Evolutionary conservation across 1,284 basidiomycete genomes (phyloP).

Genomic region (Schizopora paradoxa): DNA sequence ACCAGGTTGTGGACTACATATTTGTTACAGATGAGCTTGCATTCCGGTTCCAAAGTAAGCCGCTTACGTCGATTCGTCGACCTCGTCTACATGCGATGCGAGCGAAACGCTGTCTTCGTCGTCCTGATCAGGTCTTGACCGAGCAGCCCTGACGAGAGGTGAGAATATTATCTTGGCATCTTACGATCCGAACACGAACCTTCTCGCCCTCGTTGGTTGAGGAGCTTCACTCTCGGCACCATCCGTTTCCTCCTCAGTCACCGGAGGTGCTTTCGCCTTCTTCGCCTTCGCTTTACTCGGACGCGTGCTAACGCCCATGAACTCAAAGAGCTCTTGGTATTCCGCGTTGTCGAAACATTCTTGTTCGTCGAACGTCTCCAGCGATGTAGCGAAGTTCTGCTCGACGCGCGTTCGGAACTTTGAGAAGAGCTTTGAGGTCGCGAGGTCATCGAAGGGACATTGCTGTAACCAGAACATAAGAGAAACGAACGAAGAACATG

Average conservation of each 20-base stretch:
- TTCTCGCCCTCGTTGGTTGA: not conserved
- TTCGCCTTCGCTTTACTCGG: not conserved
- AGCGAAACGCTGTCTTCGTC: no score
- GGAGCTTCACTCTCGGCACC: not conserved
- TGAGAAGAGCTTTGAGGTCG: conserved; percentile 13
- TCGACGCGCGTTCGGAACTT: conserved; percentile 15
- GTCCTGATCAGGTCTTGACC: no score
- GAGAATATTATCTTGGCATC: not conserved
- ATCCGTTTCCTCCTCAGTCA: not conserved
- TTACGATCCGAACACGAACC: not conserved
- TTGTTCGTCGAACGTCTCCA: conserved; percentile 13
- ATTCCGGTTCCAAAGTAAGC: not conserved
- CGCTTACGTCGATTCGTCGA: not conserved
- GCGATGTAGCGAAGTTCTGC: conserved; percentile 13
- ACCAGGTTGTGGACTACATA: not conserved
- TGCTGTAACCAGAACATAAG: conserved; percentile 1
- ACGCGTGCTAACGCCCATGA: conserved; percentile 16
- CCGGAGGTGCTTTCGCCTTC: not conserved
- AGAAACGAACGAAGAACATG: not conserved
- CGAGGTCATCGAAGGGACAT: conserved; percentile 17
- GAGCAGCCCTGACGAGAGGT: not conserved
- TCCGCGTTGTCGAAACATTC: conserved; percentile 12
- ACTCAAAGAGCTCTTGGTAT: conserved; percentile 15
- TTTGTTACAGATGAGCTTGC: not conserved
- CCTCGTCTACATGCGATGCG: not conserved